Evolutionary conservation across 768 basidiomycete genomes (phyloP), one percentile per base, ranked within the genome.

Genomic region (Boletus rufocinnamomeus): DNA sequence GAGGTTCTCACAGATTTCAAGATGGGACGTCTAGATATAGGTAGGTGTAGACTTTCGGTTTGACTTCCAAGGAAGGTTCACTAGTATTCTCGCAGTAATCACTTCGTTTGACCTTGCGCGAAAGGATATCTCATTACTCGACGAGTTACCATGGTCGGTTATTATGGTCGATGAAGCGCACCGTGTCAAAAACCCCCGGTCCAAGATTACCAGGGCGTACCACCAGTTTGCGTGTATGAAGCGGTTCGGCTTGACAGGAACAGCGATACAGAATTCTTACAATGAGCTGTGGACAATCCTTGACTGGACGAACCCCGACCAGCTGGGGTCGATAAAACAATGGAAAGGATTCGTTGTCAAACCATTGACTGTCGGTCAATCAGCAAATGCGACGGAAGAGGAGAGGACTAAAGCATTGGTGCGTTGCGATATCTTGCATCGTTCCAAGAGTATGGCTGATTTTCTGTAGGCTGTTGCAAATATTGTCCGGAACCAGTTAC

Each of bases 81-180:
- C 23, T 14, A 4, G 10, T 3, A 30, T 27, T 11, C 9, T 28
- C 10, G 19, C 60, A 95, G 93, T 98, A 4, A 67, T 98, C n/a
- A 89, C 87, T 0, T 86, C 89, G 2, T 87, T 91, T 65, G 91
- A 92, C 52, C 77, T 87, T 25, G 89, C 90, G 0, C 83, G 90
- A 3, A 78, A 76, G 37, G 84, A 91, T 43, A 91, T 95, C 52
- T 84, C 83, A 16, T 61, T 83, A 10, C 76, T 98, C 7, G 84
- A 89, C 54, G 79, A 80, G 47, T 78, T 93, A 47, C 78, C 85
- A 10, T 89, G 84, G 85, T 88, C 84, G 3, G 84, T 84, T 56
- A 77, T 93, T 56, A 80, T 90, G 46, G 85, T 94, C 6, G 96
- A 98, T 64, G 96, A 98, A 72, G 95, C 86, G 0, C 96, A 98